Base-by-base conservation (phyloP, 768 basidiomycete genomes). In the Leccinum uliginosum region DNA sequence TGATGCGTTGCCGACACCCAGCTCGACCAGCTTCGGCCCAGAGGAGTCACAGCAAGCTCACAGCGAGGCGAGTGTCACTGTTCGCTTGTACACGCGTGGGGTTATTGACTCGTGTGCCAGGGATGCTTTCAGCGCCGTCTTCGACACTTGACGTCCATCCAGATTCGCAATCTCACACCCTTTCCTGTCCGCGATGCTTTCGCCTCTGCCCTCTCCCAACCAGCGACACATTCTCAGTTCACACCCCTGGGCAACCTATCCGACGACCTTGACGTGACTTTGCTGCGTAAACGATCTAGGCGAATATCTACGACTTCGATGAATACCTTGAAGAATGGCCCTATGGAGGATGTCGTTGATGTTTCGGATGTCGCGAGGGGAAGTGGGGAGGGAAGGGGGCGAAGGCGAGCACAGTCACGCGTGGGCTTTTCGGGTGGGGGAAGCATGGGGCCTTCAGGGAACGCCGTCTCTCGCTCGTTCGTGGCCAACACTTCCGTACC, bases 111-210 rank as follows among this genome's bases (percentile, higher is more conserved):
- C 9, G 19, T 51, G n/a, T 27, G 19, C 53, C 35, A 71, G 70
- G 57, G 52, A 35, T 62, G 7, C 58, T 70, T 67, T 47, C 70
- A 89, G 83, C 83, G 83, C 65, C 85, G 87, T 44, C 76, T 90
- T 59, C 83, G 89, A 62, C 88, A 92, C 73, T 78, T 92, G 56
- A 78, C 81, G 55, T 78, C 82, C 44, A 75, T 93, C 50, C 87
- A 91, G 73, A 77, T 93, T 62, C 82, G 84, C 59, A 93, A 93
- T 67, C 75, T 93, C 35, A 88, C 91, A n/a, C 89, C 88, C 2
- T 92, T 90, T 68, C 90, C 90, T 32, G 82, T 83, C 52, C 84
- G 91, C 34, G 90, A 93, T 69, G 59, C 72, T 10, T 78, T 90
- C 59, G 84, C 90, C 19, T 87, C 88, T 23, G 88, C 89, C 19